Conservation (phyloP, 495 filamentous ascomycete genomes). For the Neurospora intermedia region DNA sequence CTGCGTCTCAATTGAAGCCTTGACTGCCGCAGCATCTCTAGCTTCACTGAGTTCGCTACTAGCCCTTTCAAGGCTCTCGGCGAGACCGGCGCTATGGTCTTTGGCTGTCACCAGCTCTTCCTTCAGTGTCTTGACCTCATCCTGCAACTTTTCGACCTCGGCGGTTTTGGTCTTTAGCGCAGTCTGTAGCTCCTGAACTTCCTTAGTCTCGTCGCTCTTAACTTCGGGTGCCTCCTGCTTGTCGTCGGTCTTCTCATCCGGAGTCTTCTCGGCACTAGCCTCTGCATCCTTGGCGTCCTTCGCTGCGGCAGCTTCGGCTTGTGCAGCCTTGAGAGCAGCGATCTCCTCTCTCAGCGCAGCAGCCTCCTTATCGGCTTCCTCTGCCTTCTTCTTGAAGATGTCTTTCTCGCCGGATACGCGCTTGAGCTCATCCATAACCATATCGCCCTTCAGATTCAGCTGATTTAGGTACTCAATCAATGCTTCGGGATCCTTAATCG, state of each 20-base stretch:
- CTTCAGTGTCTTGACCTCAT: constrained; percentile 26
- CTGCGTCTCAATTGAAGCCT: constrained; percentile 37
- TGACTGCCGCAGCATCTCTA: constrained; percentile 46
- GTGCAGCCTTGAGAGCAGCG: constrained; percentile 18
- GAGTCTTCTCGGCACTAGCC: not conserved
- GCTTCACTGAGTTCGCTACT: constrained; percentile 47
- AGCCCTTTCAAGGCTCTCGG: constrained; percentile 48
- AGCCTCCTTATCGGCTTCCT: constrained; percentile 55
- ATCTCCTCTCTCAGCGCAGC: constrained; percentile 40
- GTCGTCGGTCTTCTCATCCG: not conserved
- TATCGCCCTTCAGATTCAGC: constrained; percentile 71
- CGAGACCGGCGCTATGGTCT: constrained; percentile 56
- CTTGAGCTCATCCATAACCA: constrained; percentile 90
- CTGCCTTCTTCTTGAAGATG: constrained; percentile 61
- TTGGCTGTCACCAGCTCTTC: constrained; percentile 39
- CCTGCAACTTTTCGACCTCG: constrained; percentile 27
- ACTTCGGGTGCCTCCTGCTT: constrained; percentile 17
- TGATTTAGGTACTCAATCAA: constrained; percentile 92
- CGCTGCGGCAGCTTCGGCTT: constrained; percentile 17
- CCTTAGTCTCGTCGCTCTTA: constrained; percentile 42
- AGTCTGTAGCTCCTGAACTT: constrained; percentile 53
- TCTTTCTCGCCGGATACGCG: constrained; percentile 74
- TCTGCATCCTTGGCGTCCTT: constrained; percentile 5
- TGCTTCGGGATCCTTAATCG: constrained; percentile 73
- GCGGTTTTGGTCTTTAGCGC: constrained; percentile 43